Base-by-base conservation (phyloP, 2,329 filamentous ascomycete species). In the Chaetomiaceae sp. region DNA sequence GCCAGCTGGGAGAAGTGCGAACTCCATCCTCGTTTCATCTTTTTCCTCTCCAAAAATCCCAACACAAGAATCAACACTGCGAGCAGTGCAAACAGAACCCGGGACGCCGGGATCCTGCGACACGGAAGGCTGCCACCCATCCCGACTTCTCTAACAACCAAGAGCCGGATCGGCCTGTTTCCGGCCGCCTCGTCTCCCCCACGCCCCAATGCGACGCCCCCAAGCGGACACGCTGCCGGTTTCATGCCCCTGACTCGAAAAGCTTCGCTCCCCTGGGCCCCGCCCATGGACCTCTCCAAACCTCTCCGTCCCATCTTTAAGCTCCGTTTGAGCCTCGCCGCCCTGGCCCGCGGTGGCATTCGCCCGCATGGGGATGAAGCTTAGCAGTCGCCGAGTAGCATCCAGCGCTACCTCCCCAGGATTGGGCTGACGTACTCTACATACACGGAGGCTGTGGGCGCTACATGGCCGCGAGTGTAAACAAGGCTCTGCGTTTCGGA, bases 231-330 rank as follows among this genome's bases (percentile, higher is more conserved):
- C 52, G 19, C 20, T 55, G 36, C 48, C 55, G 46, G 61, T 63
- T 64, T 64, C 62, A 64, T 20, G 47, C 54, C 59, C 60, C 42
- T 56, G 61, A 23, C 12, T 20, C 38, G 27, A 51, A 59, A 59
- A 59, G 51, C 59, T 60, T 60, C 51, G 49, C 46, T 34, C 23
- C 34, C 9, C 47, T 48, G 46, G 20, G 37, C 33, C 31, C 36
- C 54, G 27, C 39, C 31, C 42, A 37, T 51, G 29, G 52, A 33
- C 44, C 46, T 33, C 47, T 55, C 51, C 29, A 54, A 51, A 50
- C 44, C 40, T 34, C 51, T 27, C 47, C 36, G 27, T 39, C 47
- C 33, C 12, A 54, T 50, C 17, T 39, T 43, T 47, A 48, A 48
- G 40, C 47, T 44, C 22, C 14, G 33, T 38, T 54, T 53, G 43